Evolutionary conservation across 73 alveolate genomes (phyloP), one percentile per base, ranked within the genome.

Genomic region (Paraurostyla sp.): DNA sequence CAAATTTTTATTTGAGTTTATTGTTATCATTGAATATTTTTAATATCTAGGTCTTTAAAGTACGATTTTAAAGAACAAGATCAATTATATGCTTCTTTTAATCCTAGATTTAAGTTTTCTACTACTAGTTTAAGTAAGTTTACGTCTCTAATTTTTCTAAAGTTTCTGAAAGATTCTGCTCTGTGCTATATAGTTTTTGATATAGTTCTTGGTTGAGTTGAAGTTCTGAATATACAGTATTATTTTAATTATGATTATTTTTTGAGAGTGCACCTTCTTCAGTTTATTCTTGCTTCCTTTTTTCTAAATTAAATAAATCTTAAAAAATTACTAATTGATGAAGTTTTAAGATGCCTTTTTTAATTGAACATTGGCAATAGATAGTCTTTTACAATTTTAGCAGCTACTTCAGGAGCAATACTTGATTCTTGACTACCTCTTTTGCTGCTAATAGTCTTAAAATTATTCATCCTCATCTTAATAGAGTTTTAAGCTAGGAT

Each of bases 331-430:
- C n/a, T n/a, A n/a, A n/a, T 59, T n/a, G 76, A 7, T 2, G 43
- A 7, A 30, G 35, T 4, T 59, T 27, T 59, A 2, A 25, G 3
- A 27, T 59, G 11, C 25, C 80, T 76, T 30, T 71, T 76, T 0
- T 48, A 65, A 20, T 83, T 86, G 59, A 92, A 89, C 97, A 92
- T 92, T 3, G 97, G 97, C 60, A 92, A 85, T 11, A 92, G 45
- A 48, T 92, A 92, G 45, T 89, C 46, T 59, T 65, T 82, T 32
- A 92, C 90, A 0, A 92, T 93, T 32, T 45, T 35, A n/a, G 97
- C 97, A 0, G 97, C 97, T 18, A 92, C 30, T 32, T 88, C 94
- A 25, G 97, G 97, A 0, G 89, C 38, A 33, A 92, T 81, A 11
- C n/a, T n/a, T n/a, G n/a, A n/a, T n/a, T 80, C 87, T 30, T 59